phyloP scores from a whole-genome alignment of 495 filamentous ascomycete species.

The Aspergillus asperescens region DNA sequence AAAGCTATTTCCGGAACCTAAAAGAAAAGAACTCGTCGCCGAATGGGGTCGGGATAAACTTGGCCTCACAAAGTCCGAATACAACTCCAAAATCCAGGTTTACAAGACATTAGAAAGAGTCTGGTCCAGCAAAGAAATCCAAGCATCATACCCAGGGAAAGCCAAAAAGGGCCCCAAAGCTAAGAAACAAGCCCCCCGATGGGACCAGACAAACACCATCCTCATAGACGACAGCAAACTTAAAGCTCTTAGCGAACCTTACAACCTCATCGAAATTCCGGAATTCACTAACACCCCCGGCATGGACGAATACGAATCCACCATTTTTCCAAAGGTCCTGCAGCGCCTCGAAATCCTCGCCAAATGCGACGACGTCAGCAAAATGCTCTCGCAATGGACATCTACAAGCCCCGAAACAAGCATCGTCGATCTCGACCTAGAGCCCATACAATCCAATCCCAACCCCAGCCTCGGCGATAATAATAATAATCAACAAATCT shows the following conservation, averaged over 20 bases:
- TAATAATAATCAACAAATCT: background rate
- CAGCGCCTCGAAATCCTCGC: conserved; percentile 29
- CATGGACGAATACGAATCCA: conserved; percentile 31
- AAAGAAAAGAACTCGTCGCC: conserved; percentile 52
- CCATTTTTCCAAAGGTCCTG: conserved; percentile 32
- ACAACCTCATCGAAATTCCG: conserved; percentile 73
- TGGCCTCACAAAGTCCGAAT: conserved; percentile 57
- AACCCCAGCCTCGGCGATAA: background rate
- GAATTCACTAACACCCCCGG: conserved; percentile 52
- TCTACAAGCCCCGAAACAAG: conserved; percentile 9
- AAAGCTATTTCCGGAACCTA: conserved; percentile 43
- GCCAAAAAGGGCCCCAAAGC: background rate
- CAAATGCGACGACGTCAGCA: conserved; percentile 38
- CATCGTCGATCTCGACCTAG: conserved; percentile 25
- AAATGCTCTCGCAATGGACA: conserved; percentile 30
- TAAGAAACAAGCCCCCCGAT: conserved; percentile 28
- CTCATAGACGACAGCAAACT: conserved; percentile 76
- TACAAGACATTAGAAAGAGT: conserved; percentile 76
- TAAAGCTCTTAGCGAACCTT: conserved; percentile 78
- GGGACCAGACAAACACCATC: conserved; percentile 83
- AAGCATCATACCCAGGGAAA: conserved; percentile 37
- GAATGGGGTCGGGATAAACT: conserved; percentile 80
- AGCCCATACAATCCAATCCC: background rate
- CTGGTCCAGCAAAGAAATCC: conserved; percentile 58
- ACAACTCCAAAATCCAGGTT: conserved; percentile 66